Evolutionary conservation across 169 alveolate genomes (phyloP).

Genomic region (Plasmodium knowlesi): DNA sequence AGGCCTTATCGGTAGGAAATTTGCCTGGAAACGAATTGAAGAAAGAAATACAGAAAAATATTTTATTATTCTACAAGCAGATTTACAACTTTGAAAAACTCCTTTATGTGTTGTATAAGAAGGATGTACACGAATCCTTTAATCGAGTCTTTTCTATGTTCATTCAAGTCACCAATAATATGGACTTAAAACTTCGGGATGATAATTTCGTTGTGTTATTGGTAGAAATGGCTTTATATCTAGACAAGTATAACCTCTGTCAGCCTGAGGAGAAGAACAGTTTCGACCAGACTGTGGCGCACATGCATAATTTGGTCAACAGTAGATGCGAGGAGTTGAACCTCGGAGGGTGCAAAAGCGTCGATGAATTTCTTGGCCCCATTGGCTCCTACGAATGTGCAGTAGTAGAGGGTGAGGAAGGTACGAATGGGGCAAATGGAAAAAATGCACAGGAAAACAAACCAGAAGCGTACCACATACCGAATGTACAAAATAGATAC

Average conservation of each 20-base stretch:
- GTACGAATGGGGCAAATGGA: background rate
- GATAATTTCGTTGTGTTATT: conserved; percentile 35
- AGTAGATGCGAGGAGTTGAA: background rate
- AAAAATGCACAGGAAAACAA: background rate
- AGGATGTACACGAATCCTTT: conserved; percentile 36
- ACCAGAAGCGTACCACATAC: background rate
- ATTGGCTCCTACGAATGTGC: background rate
- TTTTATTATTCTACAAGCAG: conserved; percentile 17
- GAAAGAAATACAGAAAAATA: background rate
- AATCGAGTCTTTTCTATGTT: conserved; percentile 19
- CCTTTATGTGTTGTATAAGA: conserved; percentile 26
- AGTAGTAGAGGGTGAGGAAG: background rate
- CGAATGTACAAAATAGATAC: background rate
- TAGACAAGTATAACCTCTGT: conserved; percentile 23
- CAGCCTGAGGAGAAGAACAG: conserved; percentile 1
- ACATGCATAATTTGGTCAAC: background rate
- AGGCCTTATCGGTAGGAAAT: background rate
- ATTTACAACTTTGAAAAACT: conserved; percentile 62
- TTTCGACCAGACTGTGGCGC: conserved; percentile 1
- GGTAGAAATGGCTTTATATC: conserved; percentile 60
- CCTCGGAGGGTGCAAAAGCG: background rate
- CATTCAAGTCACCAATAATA: background rate
- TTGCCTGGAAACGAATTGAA: background rate
- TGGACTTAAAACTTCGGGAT: background rate
- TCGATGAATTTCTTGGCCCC: background rate